These are phyloP conservation scores for Trichosporon sp. DNA, from an alignment of 1,284 basidiomycete genomes.

Conservation along the genomic window DNA sequence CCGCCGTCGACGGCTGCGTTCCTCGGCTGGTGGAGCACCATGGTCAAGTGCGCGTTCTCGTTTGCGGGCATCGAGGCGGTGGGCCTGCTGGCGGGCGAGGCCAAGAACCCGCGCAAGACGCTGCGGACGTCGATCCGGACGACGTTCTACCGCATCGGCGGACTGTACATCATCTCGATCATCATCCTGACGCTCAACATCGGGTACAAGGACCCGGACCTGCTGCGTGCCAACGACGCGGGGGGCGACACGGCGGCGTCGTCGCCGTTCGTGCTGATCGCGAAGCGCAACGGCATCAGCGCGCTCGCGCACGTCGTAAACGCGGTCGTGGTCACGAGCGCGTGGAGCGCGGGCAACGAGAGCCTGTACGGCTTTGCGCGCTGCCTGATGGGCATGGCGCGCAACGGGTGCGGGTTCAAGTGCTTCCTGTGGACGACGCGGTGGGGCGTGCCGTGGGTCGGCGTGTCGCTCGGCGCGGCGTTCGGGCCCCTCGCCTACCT, in stretches of 20 bases:
- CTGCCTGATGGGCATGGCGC: conserved; percentile 50
- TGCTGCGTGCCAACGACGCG: conserved; percentile 52
- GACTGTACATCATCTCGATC: conserved; percentile 55
- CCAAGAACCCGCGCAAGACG: conserved; percentile 61
- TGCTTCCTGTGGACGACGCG: conserved; percentile 53
- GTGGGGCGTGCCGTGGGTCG: conserved; percentile 47
- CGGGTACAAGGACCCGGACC: conserved; percentile 38
- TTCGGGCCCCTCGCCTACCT: conserved; percentile 47
- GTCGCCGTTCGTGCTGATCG: conserved; percentile 64
- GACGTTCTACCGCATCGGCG: conserved; percentile 64
- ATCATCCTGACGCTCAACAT: conserved; percentile 36
- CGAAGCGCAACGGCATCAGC: conserved; percentile 63
- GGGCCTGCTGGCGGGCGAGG: conserved; percentile 50
- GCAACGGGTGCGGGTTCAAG: conserved; percentile 51
- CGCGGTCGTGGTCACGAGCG: conserved; percentile 32
- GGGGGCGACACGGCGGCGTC: conserved; percentile 58
- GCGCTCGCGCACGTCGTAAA: conserved; percentile 53
- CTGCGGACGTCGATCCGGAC: conserved; percentile 58
- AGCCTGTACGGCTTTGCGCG: conserved; percentile 31
- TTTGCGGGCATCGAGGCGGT: conserved; percentile 46
- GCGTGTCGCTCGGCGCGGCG: conserved; percentile 25
- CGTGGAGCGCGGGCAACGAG: conserved; percentile 25
- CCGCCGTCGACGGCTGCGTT: conserved; percentile 42
- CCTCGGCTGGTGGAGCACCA: conserved; percentile 60
- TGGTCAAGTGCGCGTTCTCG: conserved; percentile 44